Conservation (phyloP, 495 filamentous ascomycete species). For the Penicillium chermesinum region DNA sequence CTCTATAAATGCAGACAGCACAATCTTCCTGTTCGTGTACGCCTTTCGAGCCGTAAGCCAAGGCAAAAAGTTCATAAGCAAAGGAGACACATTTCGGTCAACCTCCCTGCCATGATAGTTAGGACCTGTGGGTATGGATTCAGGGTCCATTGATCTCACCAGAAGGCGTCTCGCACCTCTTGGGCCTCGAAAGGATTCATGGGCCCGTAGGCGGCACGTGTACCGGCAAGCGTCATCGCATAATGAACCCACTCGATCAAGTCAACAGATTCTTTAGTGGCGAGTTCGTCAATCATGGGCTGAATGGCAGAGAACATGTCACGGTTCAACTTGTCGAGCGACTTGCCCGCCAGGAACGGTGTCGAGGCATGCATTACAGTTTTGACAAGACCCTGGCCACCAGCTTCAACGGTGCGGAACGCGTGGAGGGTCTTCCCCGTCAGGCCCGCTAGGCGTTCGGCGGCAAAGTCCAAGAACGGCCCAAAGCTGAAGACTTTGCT, state of each 20-base stretch:
- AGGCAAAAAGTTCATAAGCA: conserved; percentile 31
- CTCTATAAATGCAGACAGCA: conserved; percentile 33
- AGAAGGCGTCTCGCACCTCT: conserved; percentile 37
- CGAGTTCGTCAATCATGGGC: conserved; percentile 17
- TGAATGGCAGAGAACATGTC: conserved; percentile 18
- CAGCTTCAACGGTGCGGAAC: conserved; percentile 12
- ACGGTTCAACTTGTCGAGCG: conserved; percentile 27
- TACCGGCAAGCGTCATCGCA: conserved; percentile 45
- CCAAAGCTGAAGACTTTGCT: conserved; percentile 39
- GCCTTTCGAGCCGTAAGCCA: conserved; percentile 39
- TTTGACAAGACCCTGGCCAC: conserved; percentile 16
- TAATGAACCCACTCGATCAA: conserved; percentile 37
- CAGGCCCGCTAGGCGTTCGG: conserved; percentile 18
- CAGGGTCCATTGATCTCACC: conserved; percentile 22
- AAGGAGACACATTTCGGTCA: conserved; percentile 32
- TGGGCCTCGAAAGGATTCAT: conserved; percentile 44
- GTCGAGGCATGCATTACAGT: conserved; percentile 20
- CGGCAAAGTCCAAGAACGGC: conserved; percentile 20
- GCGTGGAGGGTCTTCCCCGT: conserved; percentile 9
- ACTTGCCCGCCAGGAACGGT: conserved; percentile 20
- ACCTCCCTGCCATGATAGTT: conserved; percentile 34
- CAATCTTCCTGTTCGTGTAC: conserved; percentile 29
- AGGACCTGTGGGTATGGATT: not conserved
- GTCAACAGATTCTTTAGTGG: conserved; percentile 8
- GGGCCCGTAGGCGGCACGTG: conserved; percentile 44